Percentiles rank a stretch among this genome's conserved stretches.
Evolutionary conservation across 257 asterid genomes (phyloP).

Genomic region (Plantago major): DNA sequence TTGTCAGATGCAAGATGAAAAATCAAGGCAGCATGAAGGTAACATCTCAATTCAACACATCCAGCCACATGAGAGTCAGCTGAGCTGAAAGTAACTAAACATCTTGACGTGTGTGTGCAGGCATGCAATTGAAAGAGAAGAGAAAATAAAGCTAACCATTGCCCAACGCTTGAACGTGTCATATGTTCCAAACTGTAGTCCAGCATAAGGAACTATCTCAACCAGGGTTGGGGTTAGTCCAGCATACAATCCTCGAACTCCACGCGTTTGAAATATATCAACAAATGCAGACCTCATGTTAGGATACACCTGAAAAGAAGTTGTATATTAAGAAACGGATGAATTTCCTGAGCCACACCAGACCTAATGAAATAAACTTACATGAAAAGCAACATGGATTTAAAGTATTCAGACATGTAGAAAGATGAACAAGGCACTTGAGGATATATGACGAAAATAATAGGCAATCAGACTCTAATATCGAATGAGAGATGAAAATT

Average conservation of each 20-base stretch:
- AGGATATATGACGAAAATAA: too few species aligned
- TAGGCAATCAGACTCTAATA: too few species aligned
- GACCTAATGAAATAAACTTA: too few species aligned
- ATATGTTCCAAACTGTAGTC: slow-evolving; percentile 88
- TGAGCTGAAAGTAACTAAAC: too few species aligned
- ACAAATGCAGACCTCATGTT: slow-evolving; percentile 77
- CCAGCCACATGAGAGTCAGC: not conserved
- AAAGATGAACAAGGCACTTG: too few species aligned
- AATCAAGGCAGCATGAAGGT: not conserved
- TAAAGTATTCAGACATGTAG: too few species aligned
- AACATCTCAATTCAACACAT: not conserved
- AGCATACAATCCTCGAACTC: slow-evolving; percentile 76
- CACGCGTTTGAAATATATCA: slow-evolving; percentile 55
- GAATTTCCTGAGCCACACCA: too few species aligned
- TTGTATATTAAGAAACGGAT: not conserved
- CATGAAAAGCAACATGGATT: too few species aligned
- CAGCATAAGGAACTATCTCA: slow-evolving; percentile 90
- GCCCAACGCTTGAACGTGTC: slow-evolving; percentile 94
- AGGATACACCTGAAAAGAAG: slow-evolving; percentile 62
- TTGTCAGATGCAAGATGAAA: not conserved
- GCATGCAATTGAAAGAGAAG: not conserved
- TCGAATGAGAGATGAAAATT: too few species aligned
- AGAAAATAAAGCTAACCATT: slow-evolving; percentile 36
- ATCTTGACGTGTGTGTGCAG: not conserved
- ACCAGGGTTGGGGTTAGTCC: slow-evolving; percentile 86